Percentiles rank a stretch among this genome's conserved stretches.
phyloP scores from a whole-genome alignment of 257 asterid species.

The Euphrasia confusa region DNA sequence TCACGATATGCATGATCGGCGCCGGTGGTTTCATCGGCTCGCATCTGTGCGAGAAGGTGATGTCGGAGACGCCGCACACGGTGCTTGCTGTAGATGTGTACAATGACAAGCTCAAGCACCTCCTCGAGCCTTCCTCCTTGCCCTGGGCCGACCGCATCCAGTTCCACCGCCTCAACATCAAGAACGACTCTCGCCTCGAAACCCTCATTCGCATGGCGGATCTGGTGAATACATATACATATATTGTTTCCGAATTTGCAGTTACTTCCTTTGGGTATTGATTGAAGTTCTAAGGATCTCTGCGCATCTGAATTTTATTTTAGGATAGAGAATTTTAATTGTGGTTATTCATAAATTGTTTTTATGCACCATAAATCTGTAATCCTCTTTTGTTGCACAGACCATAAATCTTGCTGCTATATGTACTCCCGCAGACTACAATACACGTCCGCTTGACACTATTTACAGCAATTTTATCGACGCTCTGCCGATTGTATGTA shows the following conservation, averaged over 20 bases:
- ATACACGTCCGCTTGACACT: conserved; percentile 91
- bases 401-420: conserved; percentile 86
- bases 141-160: conserved; percentile 75
- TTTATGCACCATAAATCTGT: conserved; percentile 14
- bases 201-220: conserved; percentile 95
- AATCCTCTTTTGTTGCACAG: conserved; percentile 37
- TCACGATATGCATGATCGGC: conserved; percentile 90
- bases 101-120: conserved; percentile 81
- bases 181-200: conserved; percentile 95
- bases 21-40: conserved; percentile 99
- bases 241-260: background rate
- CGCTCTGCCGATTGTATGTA: conserved; percentile 82
- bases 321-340: conserved; percentile 1
- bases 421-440: conserved; percentile 94
- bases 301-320: conserved; percentile 16
- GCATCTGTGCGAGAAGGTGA: conserved; percentile 83
- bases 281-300: conserved; percentile 13
- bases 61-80: conserved; percentile 77
- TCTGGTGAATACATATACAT: conserved; percentile 46
- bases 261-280: conserved; percentile 8
- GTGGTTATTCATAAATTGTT: background rate
- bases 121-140: conserved; percentile 58
- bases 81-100: conserved; percentile 84
- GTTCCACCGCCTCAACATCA: conserved; percentile 88
- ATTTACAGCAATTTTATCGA: conserved; percentile 89